Evolutionary conservation across 2,329 filamentous ascomycete species (phyloP).

Genomic region (Plectosphaerella sp.): DNA sequence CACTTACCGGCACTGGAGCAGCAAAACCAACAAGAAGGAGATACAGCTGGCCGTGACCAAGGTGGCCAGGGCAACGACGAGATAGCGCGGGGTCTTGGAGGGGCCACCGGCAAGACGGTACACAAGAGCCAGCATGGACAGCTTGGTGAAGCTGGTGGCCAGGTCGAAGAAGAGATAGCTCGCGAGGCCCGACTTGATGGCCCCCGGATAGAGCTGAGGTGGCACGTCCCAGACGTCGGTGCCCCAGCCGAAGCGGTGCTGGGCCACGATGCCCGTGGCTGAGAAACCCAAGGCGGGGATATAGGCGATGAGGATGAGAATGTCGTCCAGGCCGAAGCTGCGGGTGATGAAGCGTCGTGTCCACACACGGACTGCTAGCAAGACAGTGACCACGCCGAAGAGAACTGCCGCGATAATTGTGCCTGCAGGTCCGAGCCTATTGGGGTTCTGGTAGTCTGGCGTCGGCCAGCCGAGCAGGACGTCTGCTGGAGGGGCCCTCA

Average conservation of each 20-base stretch:
- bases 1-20: conserved; percentile 33
- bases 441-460: conserved; percentile 25
- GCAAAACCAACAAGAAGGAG: conserved; percentile 28
- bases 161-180: conserved; percentile 28
- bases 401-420: conserved; percentile 20
- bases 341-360: conserved; percentile 26
- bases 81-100: conserved; percentile 20
- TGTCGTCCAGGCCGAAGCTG: conserved; percentile 30
- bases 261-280: conserved; percentile 20
- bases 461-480: conserved; percentile 23
- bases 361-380: conserved; percentile 28
- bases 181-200: conserved; percentile 24
- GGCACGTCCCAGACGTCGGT: conserved; percentile 29
- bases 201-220: conserved; percentile 10
- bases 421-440: conserved; percentile 21
- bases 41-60: conserved; percentile 25
- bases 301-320: conserved; percentile 29
- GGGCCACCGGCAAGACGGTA: conserved; percentile 28
- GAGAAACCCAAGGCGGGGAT: conserved; percentile 27
- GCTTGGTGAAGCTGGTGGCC: conserved; percentile 31
- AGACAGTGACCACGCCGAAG: conserved; percentile 19
- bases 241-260: conserved; percentile 21
- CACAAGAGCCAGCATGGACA: conserved; percentile 34
- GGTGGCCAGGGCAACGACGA: conserved; percentile 21
- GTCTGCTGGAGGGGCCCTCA: conserved; percentile 14